These are phyloP conservation scores for Ogataea glucozyma DNA, from an alignment of 805 yeast species.

Conservation along the genomic window DNA sequence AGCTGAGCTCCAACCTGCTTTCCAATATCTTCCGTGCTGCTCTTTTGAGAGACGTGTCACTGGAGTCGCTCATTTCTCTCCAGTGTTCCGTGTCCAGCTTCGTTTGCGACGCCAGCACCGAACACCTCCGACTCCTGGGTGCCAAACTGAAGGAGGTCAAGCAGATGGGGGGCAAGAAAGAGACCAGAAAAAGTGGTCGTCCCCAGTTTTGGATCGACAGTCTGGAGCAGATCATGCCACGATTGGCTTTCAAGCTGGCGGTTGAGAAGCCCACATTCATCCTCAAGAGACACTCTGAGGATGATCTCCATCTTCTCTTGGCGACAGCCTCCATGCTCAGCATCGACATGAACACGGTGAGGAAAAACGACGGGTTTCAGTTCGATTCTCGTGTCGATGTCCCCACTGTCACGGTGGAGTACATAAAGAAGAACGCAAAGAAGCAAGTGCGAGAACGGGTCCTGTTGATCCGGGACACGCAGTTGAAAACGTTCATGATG, in stretches of 20 bases:
- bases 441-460: constrained; percentile 6
- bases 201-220: not conserved
- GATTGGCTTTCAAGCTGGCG: constrained; percentile 24
- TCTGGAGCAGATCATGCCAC: constrained; percentile 19
- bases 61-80: constrained; percentile 37
- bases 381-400: constrained; percentile 21
- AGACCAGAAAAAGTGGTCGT: not conserved
- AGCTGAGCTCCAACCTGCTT: constrained; percentile 23
- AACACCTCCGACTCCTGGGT: constrained; percentile 39
- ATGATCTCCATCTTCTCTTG: constrained; percentile 23
- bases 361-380: constrained; percentile 5
- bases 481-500: constrained; percentile 29
- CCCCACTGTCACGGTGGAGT: constrained; percentile 24
- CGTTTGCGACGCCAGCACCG: constrained; percentile 44
- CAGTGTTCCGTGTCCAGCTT: constrained; percentile 46
- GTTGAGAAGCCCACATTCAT: constrained; percentile 33
- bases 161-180: not conserved
- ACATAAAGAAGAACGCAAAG: constrained; percentile 22
- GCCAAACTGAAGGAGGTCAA: constrained; percentile 2
- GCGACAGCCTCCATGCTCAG: constrained; percentile 26
- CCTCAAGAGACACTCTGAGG: constrained; percentile 19
- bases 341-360: constrained; percentile 18
- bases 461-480: constrained; percentile 18
- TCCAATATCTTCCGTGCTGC: constrained; percentile 20
- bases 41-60: constrained; percentile 17